Evolutionary conservation across 495 filamentous ascomycete species (phyloP).

Genomic region (Tuber aestivum): DNA sequence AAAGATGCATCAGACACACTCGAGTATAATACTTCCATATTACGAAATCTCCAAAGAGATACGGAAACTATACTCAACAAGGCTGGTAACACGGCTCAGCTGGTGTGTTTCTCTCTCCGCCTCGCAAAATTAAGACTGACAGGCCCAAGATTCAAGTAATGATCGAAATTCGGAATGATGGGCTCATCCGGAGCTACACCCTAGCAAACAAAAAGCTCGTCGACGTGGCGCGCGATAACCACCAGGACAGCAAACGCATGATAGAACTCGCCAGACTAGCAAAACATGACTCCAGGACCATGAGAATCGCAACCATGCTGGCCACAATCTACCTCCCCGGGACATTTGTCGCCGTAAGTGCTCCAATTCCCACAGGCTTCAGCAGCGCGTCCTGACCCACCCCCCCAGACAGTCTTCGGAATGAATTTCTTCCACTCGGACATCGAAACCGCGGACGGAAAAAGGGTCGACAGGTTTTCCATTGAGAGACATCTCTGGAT

Average conservation of each 20-base stretch:
- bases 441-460: neutral
- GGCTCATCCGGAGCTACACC: constrained; percentile 11
- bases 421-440: constrained; percentile 14
- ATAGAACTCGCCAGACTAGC: constrained; percentile 9
- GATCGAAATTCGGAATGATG: constrained; percentile 20
- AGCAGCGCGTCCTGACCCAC: neutral
- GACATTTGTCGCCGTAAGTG: constrained; percentile 23
- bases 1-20: constrained; percentile 8
- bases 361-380: neutral
- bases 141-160: constrained; percentile 7
- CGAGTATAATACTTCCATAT: neutral
- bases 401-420: constrained; percentile 8
- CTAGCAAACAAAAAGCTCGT: constrained; percentile 8
- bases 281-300: constrained; percentile 14
- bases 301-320: constrained; percentile 19
- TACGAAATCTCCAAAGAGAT: constrained; percentile 6
- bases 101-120: constrained; percentile 2
- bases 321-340: constrained; percentile 20
- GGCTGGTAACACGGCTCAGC: constrained; percentile 2
- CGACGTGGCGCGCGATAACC: neutral
- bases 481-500: constrained; percentile 6
- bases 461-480: neutral
- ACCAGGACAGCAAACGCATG: neutral
- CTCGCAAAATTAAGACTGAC: neutral
- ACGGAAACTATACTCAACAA: constrained; percentile 5